Evolutionary conservation across 345 rosid species (phyloP), one percentile per base, ranked within the genome.

Genomic region (Brassica rapa): DNA sequence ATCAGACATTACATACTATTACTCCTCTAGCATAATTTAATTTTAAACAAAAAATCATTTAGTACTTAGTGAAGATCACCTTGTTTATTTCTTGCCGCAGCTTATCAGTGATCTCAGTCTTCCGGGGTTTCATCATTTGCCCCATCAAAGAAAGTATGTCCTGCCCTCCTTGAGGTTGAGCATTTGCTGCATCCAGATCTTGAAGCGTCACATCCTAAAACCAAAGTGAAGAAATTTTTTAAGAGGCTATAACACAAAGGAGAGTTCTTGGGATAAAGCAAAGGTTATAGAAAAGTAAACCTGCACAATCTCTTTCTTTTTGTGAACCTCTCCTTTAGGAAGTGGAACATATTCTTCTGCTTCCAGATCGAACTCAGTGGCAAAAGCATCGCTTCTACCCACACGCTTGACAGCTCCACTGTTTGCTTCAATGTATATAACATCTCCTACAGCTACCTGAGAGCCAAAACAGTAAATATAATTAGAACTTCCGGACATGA

Each of bases 251-350:
- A 30, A 74, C 3, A 43, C 30, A 27, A 27, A 68, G 6, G 30
- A 60, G 14, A 61, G 43, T 73, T 73, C 66, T 23, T 68, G 70
- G 2, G 23, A 37, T 73, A 79, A 19, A 14, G 71, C 14, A 66
- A 61, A 71, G 27, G 55, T 51, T 16, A 25, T 37, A 71, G 69
- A 77, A 9, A 62, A 19, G 16, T 55, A 60, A 56, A 95, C 99
- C 99, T 95, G 99, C 82, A 95, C 99, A 55, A 95, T 95, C 87
- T 93, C 99, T 84, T 95, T 95, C 89, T 91, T 95, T 95, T 95
- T 95, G 87, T 91, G 97, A 79, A 95, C 99, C 77, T 95, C 99
- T 70, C 99, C 99, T 85, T 95, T 93, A 5, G 99, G 99, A 72
- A 95, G 93, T 3, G 99, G 99, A 74, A 95, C 98, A 70, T 95